These are phyloP conservation scores for Pseudoscleropodium purum DNA, from an alignment of 225 moss, liverwort and hornwort genomes.

Conservation along the genomic window DNA sequence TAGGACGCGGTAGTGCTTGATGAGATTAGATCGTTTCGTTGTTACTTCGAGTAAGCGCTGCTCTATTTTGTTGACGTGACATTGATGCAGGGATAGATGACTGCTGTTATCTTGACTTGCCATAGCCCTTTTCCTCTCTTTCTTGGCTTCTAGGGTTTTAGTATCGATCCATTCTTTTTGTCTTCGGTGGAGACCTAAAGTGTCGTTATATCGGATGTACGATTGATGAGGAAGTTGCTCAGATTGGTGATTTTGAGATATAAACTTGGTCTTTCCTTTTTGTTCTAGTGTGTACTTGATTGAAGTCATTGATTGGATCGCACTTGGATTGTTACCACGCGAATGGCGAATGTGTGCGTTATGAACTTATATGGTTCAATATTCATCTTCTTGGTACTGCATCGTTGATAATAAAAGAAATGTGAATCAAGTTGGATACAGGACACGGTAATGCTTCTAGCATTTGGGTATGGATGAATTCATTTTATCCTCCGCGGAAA, in stretches of 20 bases:
- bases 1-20: not conserved
- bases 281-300: not conserved
- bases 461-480: not conserved
- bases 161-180: not conserved
- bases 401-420: not conserved
- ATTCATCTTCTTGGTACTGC: not conserved
- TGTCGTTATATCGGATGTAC: not conserved
- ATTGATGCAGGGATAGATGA: conserved; percentile 33
- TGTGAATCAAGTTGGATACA: not conserved
- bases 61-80: not conserved
- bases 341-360: not conserved
- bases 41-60: not conserved
- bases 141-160: conserved; percentile 1
- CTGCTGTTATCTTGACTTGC: conserved; percentile 35
- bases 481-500: not conserved
- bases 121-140: conserved; percentile 6
- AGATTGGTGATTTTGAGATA: not conserved
- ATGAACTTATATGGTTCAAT: not conserved
- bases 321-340: not conserved
- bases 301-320: not conserved
- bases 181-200: not conserved
- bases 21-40: not conserved
- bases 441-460: not conserved
- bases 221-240: not conserved
- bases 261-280: not conserved